Evolutionary conservation across 345 rosid genomes (phyloP).

Genomic region (Pistacia atlantica): DNA sequence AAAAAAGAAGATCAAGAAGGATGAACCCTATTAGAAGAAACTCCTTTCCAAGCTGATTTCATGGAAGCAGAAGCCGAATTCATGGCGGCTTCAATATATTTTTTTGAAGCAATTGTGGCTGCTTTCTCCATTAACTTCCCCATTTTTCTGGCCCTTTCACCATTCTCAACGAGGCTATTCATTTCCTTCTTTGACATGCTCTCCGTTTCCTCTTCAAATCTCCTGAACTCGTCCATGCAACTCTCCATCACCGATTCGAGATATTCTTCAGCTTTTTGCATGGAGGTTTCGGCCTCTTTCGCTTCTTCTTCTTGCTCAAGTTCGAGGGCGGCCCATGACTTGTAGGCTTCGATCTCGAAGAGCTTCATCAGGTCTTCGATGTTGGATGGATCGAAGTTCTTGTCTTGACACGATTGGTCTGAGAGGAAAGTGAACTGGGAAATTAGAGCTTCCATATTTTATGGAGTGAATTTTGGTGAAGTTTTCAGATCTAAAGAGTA

Average conservation of each 20-base stretch:
- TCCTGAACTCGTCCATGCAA: slow-evolving; percentile 73
- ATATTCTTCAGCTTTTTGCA: slow-evolving; percentile 55
- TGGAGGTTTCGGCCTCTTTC: slow-evolving; percentile 46
- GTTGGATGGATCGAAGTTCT: slow-evolving; percentile 64
- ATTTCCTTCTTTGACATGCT: slow-evolving; percentile 45
- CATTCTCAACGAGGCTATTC: slow-evolving; percentile 45
- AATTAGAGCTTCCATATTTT: slow-evolving; percentile 73
- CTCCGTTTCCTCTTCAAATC: slow-evolving; percentile 78
- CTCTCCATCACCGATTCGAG: slow-evolving; percentile 75
- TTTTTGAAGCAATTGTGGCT: slow-evolving; percentile 63
- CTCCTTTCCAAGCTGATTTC: slow-evolving; percentile 73
- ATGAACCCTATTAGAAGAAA: slow-evolving; percentile 69
- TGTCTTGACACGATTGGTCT: slow-evolving; percentile 69
- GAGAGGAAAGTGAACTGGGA: slow-evolving; percentile 77
- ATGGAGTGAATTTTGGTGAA: not conserved
- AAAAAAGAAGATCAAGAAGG: slow-evolving; percentile 46
- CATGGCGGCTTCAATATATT: slow-evolving; percentile 73
- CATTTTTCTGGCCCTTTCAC: slow-evolving; percentile 61
- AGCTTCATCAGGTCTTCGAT: slow-evolving; percentile 81
- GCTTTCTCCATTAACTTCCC: slow-evolving; percentile 65
- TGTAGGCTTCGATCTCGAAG: slow-evolving; percentile 85
- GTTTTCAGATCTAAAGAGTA: not conserved
- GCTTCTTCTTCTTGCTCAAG: slow-evolving; percentile 47
- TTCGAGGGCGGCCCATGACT: slow-evolving; percentile 74
- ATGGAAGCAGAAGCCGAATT: slow-evolving; percentile 81